phyloP scores from a whole-genome alignment of 2,329 filamentous ascomycete genomes.

The Sporothrix phasma region DNA sequence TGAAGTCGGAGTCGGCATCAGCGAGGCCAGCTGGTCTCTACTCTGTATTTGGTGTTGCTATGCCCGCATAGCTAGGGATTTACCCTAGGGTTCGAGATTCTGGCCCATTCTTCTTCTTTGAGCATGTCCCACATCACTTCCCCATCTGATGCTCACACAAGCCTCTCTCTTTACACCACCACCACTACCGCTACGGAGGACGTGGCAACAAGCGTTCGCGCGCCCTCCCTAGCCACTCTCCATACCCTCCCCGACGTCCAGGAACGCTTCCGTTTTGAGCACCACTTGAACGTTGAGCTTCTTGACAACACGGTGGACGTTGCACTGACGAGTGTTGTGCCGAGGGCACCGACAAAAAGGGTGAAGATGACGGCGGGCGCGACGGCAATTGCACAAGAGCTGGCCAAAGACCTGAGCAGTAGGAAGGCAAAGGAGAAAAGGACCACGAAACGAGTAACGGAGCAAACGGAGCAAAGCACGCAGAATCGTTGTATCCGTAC shows the following conservation, averaged over 20 bases:
- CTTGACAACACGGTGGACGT: background rate
- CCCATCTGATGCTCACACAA: background rate
- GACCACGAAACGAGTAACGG: background rate
- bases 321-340: background rate
- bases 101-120: background rate
- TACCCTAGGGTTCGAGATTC: background rate
- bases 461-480: background rate
- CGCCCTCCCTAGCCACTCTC: background rate
- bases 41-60: too few species aligned
- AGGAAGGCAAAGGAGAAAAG: too few species aligned
- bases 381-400: too few species aligned
- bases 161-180: background rate
- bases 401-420: too few species aligned
- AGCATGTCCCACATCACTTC: background rate
- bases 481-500: background rate
- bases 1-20: background rate
- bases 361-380: background rate
- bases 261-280: background rate
- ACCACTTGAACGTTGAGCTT: background rate
- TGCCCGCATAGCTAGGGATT: background rate
- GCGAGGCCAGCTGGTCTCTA: background rate
- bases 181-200: too few species aligned
- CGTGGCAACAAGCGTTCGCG: background rate
- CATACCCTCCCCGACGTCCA: background rate
- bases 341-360: background rate